Conservation (phyloP, 306 rosid genomes). For the Casuarina cunninghamiana region DNA sequence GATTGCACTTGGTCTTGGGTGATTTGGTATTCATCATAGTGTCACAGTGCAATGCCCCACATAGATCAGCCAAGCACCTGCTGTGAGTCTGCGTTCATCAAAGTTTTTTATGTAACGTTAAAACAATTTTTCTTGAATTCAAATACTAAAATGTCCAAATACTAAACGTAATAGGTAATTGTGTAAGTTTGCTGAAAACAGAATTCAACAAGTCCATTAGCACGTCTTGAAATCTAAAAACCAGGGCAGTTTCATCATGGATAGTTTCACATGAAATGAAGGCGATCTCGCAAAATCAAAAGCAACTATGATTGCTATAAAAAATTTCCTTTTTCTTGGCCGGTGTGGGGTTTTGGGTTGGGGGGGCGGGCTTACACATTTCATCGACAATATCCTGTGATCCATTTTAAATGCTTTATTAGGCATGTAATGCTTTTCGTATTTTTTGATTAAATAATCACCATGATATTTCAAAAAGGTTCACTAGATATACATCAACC, state of each 20-base stretch:
- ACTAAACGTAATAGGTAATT: neutral
- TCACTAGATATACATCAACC: neutral
- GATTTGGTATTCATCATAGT: constrained; percentile 52
- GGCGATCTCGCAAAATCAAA: neutral
- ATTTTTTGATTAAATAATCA: neutral
- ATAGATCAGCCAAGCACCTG: constrained; percentile 93
- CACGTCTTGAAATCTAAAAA: neutral
- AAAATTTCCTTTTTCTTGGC: too few relatives aligned
- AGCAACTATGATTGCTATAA: neutral
- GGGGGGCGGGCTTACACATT: neutral
- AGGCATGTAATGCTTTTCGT: neutral
- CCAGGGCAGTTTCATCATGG: neutral
- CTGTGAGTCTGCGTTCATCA: constrained; percentile 59
- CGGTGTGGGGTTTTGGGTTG: too few relatives aligned
- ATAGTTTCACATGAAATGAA: constrained; percentile 1
- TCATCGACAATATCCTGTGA: neutral
- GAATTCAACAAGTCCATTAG: neutral
- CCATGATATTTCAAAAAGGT: neutral
- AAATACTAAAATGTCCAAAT: constrained; percentile 9
- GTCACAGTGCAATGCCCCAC: constrained; percentile 95
- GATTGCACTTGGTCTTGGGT: constrained; percentile 76
- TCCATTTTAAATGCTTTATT: neutral
- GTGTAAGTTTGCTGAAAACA: neutral
- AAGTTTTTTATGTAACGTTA: neutral
- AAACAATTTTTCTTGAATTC: neutral